A percentile compares a stretch with the other conserved stretches of the same genome.
These are phyloP conservation scores for Elsinoe batatas DNA, from an alignment of 2,329 filamentous ascomycete species.

Conservation along the genomic window DNA sequence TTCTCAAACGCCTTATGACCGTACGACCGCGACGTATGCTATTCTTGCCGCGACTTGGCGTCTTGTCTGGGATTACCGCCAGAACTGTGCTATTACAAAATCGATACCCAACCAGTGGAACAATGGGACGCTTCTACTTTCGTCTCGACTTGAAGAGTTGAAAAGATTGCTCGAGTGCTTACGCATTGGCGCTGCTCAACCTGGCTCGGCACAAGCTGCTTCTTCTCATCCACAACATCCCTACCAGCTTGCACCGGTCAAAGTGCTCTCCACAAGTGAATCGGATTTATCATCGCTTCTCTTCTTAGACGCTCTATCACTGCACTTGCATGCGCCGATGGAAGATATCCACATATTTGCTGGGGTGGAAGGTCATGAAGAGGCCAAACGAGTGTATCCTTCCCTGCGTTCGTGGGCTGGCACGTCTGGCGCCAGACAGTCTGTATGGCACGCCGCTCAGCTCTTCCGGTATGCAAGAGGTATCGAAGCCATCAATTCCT, in stretches of 20 bases:
- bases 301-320: constrained; percentile 44
- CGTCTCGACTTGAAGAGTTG: constrained; percentile 53
- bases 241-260: background rate
- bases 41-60: constrained; percentile 57
- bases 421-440: constrained; percentile 46
- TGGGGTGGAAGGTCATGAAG: constrained; percentile 57
- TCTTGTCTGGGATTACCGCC: constrained; percentile 56
- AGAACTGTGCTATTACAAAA: constrained; percentile 45
- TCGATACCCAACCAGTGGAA: constrained; percentile 37
- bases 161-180: constrained; percentile 47
- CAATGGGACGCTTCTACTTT: constrained; percentile 31
- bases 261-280: background rate
- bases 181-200: constrained; percentile 34
- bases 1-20: constrained; percentile 39
- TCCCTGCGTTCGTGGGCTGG: constrained; percentile 50
- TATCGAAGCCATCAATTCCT: constrained; percentile 39
- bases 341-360: constrained; percentile 59
- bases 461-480: constrained; percentile 50
- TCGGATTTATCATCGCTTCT: constrained; percentile 23
- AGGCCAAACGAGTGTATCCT: constrained; percentile 51
- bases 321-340: constrained; percentile 55
- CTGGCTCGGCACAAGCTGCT: constrained; percentile 22
- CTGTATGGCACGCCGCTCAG: constrained; percentile 60
- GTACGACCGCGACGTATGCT: constrained; percentile 48
- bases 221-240: constrained; percentile 24